A percentile compares a stretch with the other conserved stretches of the same genome.
Evolutionary conservation across 2,329 filamentous ascomycete species (phyloP).

Genomic region (Fusarium chuoi): DNA sequence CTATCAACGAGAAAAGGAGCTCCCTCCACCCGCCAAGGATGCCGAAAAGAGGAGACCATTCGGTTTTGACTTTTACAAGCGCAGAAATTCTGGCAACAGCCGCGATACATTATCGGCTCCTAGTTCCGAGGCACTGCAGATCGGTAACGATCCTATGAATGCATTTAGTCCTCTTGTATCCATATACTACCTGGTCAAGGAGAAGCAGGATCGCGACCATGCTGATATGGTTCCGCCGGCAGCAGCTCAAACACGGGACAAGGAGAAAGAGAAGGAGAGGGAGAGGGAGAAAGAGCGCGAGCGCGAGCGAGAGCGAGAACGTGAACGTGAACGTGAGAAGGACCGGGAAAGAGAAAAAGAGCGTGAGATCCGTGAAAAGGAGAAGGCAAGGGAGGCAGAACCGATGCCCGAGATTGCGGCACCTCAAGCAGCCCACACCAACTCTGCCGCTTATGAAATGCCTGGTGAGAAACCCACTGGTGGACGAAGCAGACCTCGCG

Average conservation of each 20-base stretch:
- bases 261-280: conserved; percentile 46
- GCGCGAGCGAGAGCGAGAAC: conserved; percentile 19
- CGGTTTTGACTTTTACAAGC: conserved; percentile 95
- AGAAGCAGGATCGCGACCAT: conserved; percentile 87
- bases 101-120: conserved; percentile 85
- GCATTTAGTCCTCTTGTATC: conserved; percentile 93
- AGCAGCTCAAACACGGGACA: conserved; percentile 54
- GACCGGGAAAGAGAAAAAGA: conserved; percentile 22
- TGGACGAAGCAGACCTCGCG: conserved; percentile 82
- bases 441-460: conserved; percentile 85
- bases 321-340: conserved; percentile 47
- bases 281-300: conserved; percentile 41
- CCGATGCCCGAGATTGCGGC: conserved; percentile 78
- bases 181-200: conserved; percentile 94
- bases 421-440: conserved; percentile 90
- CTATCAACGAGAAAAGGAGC: conserved; percentile 73
- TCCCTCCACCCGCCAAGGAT: conserved; percentile 66
- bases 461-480: conserved; percentile 88
- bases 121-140: conserved; percentile 85
- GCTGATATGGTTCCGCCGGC: conserved; percentile 54
- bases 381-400: conserved; percentile 54
- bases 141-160: conserved; percentile 88
- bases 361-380: conserved; percentile 42
- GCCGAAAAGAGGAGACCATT: conserved; percentile 89
- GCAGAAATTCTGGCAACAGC: conserved; percentile 88